These are phyloP conservation scores for Bauhinia variegata DNA, from an alignment of 306 rosid species.

Conservation along the genomic window DNA sequence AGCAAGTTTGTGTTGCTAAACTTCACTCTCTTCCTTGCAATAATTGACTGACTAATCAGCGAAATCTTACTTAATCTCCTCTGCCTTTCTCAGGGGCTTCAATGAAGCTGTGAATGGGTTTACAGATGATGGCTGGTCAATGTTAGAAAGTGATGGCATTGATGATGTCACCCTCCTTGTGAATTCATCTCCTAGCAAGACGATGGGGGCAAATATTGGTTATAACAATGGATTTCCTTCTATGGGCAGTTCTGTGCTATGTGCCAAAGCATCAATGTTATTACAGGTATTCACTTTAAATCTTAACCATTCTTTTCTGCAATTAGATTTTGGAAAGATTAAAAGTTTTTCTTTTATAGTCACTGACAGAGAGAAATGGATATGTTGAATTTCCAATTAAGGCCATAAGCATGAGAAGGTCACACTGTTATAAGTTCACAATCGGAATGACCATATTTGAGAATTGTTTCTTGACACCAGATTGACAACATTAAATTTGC, in stretches of 20 bases:
- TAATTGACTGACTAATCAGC: neutral
- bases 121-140: constrained; percentile 92
- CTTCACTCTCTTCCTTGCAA: constrained; percentile 12
- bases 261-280: constrained; percentile 98
- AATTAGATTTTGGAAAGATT: neutral
- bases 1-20: constrained; percentile 63
- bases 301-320: constrained; percentile 5
- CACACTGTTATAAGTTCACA: too few relatives aligned
- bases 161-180: constrained; percentile 95
- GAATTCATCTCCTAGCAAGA: constrained; percentile 86
- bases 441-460: neutral
- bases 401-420: neutral
- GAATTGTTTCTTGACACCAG: neutral
- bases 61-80: constrained; percentile 16
- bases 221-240: constrained; percentile 80
- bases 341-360: neutral
- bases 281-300: constrained; percentile 61
- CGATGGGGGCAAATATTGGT: constrained; percentile 71
- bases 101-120: constrained; percentile 97
- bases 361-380: neutral
- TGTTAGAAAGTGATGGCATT: constrained; percentile 91
- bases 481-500: neutral
- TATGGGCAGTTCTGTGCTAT: constrained; percentile 69
- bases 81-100: constrained; percentile 80
- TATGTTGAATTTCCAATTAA: neutral